Base-by-base conservation (phyloP, 768 basidiomycete species). In the Termitomyces sp. region DNA sequence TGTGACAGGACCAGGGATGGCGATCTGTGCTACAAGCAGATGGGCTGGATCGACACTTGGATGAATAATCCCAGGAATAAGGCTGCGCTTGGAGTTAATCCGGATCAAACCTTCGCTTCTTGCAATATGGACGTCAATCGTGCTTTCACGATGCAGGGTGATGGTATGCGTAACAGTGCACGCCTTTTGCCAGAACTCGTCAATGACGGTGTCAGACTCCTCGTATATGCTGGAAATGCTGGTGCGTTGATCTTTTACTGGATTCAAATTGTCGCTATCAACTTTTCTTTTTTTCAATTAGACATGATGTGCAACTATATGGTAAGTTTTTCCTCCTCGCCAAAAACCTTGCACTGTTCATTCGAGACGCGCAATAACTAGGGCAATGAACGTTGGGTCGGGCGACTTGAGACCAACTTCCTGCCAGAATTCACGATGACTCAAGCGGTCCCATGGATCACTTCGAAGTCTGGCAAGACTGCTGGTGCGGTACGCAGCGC, bases 301-400 rank as follows among this genome's bases (percentile, higher is more conserved):
- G 92, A 94, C 70, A 83, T 86, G 78, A 88, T 92, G 88, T 95
- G 93, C 78, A 94, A 94, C 73, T 90, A 80, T 65, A 81, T 90
- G 28, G 88, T 83, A 61, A 59, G 81, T 67, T 18, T 16, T 20
- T 31, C 18, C 20, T 49, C 48, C 0, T 33, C n/a, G 24, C 12
- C 36, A 16, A 7, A 18, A 12, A 15, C 16, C 45, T 49, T 24
- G 26, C 28, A 47, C 22, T n/a, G 26, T 57, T 57, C 42, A 44
- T 24, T 2, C 46, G 12, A 42, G 33, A 24, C 51, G 47, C 55
- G n/a, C n/a, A n/a, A 26, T 20, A 28, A 54, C 18, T 59, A 85
- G 85, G 92, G 92, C 29, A 90, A 93, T 65, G 83, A 87, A 67
- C 79, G 83, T 33, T 93, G 92, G 90, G 72, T 92, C 5, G 78